Base-by-base conservation (phyloP, 202 grass and related monocot species). In the Hordeum pubiflorum region DNA sequence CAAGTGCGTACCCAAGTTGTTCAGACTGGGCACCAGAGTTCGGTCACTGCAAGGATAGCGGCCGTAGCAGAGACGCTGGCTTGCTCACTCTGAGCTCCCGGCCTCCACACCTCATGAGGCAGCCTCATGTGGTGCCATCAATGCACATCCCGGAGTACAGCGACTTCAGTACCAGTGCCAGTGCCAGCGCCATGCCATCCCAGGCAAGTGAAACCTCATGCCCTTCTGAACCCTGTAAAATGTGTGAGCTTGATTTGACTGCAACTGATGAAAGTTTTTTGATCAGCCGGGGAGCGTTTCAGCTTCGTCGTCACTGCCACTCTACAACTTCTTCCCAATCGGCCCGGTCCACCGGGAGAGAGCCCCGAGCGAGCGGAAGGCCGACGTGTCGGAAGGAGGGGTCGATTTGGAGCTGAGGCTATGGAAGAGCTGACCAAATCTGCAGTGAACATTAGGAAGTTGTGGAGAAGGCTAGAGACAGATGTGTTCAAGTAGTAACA, bases 401-500 rank as follows among this genome's bases (percentile, higher is more conserved):
- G 68, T 95, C 85, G 96, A 99, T 81, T 81, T 99, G 20, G 91
- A 90, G 40, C 86, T 95, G 85, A 95, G 91, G 70, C 90, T 99
- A 4, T 95, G 88, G 85, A 81, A 72, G 24, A 56, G 75, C 11
- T 87, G 63, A 73, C 2, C 1, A 17, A 67, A 54, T 8, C 6
- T n/a, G 50, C 50, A n/a, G 73, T 66, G 27, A 56, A 79, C 68
- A 65, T 14, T 39, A 50, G 6, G 21, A 23, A 33, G 8, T 31
- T 67, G 68, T 37, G 72, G n/a, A 12, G 31, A 48, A 79, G 33
- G 34, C 26, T 83, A 12, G 73, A 69, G 41, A 48, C 50, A 54
- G 37, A 85, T 24, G 71, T 76, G 64, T 89, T 79, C 71, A 46
- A 6, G 81, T n/a, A 87, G 77, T 76, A 84, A 74, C 38, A 84